phyloP scores from a whole-genome alignment of 345 rosid species.

The Mallotus nudiflorus region DNA sequence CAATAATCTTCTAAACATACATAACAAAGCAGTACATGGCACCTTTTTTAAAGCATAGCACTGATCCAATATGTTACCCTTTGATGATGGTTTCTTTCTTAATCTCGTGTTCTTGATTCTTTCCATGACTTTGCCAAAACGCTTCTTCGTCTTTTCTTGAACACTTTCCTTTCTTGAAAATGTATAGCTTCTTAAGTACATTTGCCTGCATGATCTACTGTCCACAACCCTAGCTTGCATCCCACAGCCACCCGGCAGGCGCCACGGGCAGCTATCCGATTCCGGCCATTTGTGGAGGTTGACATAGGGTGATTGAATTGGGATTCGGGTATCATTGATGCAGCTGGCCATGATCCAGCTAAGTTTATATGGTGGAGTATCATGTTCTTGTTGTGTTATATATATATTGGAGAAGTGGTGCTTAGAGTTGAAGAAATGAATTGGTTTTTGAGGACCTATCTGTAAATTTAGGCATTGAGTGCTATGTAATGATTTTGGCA shows the following conservation, averaged over 20 bases:
- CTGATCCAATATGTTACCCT: background rate
- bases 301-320: constrained; percentile 1
- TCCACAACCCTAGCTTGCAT: constrained; percentile 60
- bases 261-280: constrained; percentile 43
- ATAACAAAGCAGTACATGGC: background rate
- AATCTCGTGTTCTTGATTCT: constrained; percentile 9
- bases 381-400: too few species aligned
- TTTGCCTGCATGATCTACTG: constrained; percentile 79
- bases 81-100: background rate
- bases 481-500: background rate
- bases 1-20: background rate
- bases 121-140: constrained; percentile 43
- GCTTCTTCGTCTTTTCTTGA: constrained; percentile 38
- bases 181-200: constrained; percentile 80
- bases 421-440: constrained; percentile 6
- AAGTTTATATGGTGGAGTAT: background rate
- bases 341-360: constrained; percentile 5
- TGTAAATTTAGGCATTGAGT: background rate
- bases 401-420: background rate
- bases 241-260: constrained; percentile 13
- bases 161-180: constrained; percentile 53
- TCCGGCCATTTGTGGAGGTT: constrained; percentile 76
- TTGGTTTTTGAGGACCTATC: too few species aligned
- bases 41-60: background rate
- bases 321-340: constrained; percentile 8